These are phyloP conservation scores for Phylloporus arenicola DNA, from an alignment of 768 basidiomycete genomes.

Conservation along the genomic window DNA sequence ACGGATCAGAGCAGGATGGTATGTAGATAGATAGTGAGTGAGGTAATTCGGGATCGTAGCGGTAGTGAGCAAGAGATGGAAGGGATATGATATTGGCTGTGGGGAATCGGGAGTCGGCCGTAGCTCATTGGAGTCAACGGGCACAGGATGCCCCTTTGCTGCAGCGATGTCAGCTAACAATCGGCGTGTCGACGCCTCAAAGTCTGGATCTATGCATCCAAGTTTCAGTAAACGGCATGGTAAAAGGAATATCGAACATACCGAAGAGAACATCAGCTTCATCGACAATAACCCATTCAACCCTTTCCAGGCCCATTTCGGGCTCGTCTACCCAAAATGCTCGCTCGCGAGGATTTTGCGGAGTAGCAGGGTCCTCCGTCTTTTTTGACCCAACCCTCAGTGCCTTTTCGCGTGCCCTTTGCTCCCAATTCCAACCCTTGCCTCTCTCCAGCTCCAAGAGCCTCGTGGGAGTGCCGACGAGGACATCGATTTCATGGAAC, in stretches of 20 bases:
- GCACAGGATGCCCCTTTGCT: slow-evolving; percentile 41
- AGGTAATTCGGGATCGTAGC: slow-evolving; percentile 84
- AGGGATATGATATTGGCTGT: slow-evolving; percentile 50
- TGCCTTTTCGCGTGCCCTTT: slow-evolving; percentile 24
- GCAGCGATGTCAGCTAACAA: slow-evolving; percentile 67
- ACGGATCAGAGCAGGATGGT: slow-evolving; percentile 62
- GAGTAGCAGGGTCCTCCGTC: slow-evolving; percentile 25
- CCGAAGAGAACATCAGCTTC: slow-evolving; percentile 91
- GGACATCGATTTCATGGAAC: slow-evolving; percentile 41
- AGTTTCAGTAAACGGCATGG: background rate
- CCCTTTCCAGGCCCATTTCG: slow-evolving; percentile 56
- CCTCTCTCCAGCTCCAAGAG: slow-evolving; percentile 55
- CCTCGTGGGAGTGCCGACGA: slow-evolving; percentile 64
- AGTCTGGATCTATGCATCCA: slow-evolving; percentile 62
- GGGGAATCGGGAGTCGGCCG: slow-evolving; percentile 6
- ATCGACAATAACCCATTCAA: slow-evolving; percentile 89
- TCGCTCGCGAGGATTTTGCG: slow-evolving; percentile 16
- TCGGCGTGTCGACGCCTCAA: slow-evolving; percentile 64
- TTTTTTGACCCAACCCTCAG: slow-evolving; percentile 15
- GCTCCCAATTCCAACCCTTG: slow-evolving; percentile 47
- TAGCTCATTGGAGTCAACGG: slow-evolving; percentile 10
- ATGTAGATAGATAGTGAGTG: slow-evolving; percentile 52
- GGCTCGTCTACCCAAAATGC: slow-evolving; percentile 44
- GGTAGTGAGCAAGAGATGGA: slow-evolving; percentile 75
- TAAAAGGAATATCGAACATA: slow-evolving; percentile 27